Evolutionary conservation across 1,139 yeast species (phyloP).

Genomic region (Lodderomyces beijingensis): DNA sequence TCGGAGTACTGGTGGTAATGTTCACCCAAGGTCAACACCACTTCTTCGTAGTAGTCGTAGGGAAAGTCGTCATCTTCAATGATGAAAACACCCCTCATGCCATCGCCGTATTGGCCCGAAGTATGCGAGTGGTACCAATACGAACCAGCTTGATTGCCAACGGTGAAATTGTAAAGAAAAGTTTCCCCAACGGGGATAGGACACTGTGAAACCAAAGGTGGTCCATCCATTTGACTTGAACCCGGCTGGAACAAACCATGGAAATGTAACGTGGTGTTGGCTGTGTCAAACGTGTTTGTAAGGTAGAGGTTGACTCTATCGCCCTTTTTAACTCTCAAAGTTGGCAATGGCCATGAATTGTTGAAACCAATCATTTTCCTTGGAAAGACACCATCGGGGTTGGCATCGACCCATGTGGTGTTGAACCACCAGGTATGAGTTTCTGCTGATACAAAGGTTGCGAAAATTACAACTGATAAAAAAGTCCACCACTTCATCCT

Average conservation of each 20-base stretch:
- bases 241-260: constrained; percentile 71
- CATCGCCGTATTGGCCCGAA: constrained; percentile 74
- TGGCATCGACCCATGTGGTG: constrained; percentile 53
- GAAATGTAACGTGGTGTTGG: constrained; percentile 66
- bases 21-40: constrained; percentile 52
- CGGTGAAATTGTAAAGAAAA: constrained; percentile 60
- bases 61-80: constrained; percentile 59
- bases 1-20: constrained; percentile 55
- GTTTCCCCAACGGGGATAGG: constrained; percentile 68
- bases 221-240: constrained; percentile 68
- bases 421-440: constrained; percentile 52
- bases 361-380: constrained; percentile 63
- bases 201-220: constrained; percentile 73
- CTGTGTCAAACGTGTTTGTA: constrained; percentile 51
- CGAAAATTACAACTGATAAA: constrained; percentile 5
- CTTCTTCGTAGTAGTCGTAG: constrained; percentile 61
- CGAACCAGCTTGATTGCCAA: constrained; percentile 64
- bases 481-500: constrained; percentile 7
- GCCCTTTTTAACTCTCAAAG: constrained; percentile 56
- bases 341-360: constrained; percentile 72
- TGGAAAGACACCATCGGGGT: constrained; percentile 58
- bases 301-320: constrained; percentile 58
- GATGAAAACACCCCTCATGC: constrained; percentile 65
- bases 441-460: constrained; percentile 26
- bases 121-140: constrained; percentile 86